phyloP scores from a whole-genome alignment of 495 filamentous ascomycete species.

The Xylaria flabelliformis region DNA sequence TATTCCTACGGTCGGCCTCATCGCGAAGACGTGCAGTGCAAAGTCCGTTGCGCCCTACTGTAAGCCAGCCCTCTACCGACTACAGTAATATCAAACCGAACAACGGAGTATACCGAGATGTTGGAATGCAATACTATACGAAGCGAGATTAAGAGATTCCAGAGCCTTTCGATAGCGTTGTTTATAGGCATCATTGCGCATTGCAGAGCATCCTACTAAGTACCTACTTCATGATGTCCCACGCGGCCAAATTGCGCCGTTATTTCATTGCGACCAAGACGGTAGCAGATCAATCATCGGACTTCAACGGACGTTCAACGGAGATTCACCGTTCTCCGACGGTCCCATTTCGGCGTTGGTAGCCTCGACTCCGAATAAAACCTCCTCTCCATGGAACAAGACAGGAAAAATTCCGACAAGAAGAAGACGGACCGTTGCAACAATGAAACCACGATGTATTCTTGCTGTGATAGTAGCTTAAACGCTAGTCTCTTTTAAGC shows the following conservation, averaged over 20 bases:
- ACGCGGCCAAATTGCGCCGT: not conserved
- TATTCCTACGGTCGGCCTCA: slow-evolving; percentile 5
- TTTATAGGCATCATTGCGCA: not conserved
- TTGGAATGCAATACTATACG: not conserved
- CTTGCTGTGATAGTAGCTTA: not conserved
- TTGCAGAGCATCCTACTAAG: not conserved
- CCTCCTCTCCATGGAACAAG: not conserved
- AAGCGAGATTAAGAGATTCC: not conserved
- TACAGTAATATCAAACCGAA: too few relatives aligned
- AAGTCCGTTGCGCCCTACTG: not conserved
- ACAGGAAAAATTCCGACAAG: slow-evolving; percentile 19
- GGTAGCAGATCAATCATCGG: not conserved
- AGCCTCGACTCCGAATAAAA: not conserved
- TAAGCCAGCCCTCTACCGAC: too few relatives aligned
- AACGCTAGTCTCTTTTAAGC: not conserved
- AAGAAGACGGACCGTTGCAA: not conserved
- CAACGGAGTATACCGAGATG: not conserved
- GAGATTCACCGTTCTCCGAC: not conserved
- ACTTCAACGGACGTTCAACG: not conserved
- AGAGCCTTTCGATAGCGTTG: not conserved
- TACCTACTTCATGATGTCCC: too few relatives aligned
- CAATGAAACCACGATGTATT: slow-evolving; percentile 13
- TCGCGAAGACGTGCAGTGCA: not conserved
- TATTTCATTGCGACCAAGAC: not conserved
- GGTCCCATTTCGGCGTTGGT: slow-evolving; percentile 14